A percentile compares a stretch with the other conserved stretches of the same genome.
These are phyloP conservation scores for Oryza punctata DNA, from an alignment of 176 grass and related monocot species.

Conservation along the genomic window DNA sequence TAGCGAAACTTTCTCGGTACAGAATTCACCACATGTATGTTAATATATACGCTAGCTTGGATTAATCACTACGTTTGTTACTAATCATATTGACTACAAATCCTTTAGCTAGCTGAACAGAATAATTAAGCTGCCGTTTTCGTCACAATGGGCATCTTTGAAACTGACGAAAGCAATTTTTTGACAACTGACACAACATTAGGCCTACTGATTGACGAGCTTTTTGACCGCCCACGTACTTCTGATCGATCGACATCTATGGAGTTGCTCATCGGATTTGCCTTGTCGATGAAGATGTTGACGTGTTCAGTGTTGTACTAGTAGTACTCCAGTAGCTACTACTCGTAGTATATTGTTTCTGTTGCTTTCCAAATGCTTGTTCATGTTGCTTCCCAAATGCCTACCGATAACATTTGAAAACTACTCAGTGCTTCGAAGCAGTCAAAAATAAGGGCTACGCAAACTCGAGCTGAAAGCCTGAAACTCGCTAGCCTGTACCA, in stretches of 20 bases:
- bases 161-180: slow-evolving; percentile 38
- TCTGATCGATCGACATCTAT: not conserved
- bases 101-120: not conserved
- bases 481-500: not conserved
- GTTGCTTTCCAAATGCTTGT: not conserved
- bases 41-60: not conserved
- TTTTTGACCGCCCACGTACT: slow-evolving; percentile 22
- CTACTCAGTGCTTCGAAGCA: not conserved
- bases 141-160: slow-evolving; percentile 38
- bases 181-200: slow-evolving; percentile 32
- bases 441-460: not conserved
- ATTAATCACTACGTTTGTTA: not conserved
- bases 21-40: not conserved
- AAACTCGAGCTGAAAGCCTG: not conserved
- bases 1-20: not conserved
- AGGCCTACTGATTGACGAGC: slow-evolving; percentile 23
- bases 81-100: not conserved
- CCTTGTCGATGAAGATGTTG: slow-evolving; percentile 28
- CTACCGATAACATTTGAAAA: not conserved
- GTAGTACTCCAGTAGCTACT: not conserved
- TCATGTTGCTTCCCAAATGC: not conserved
- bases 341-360: not conserved
- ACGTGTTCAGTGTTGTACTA: not conserved
- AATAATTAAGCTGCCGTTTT: slow-evolving; percentile 24
- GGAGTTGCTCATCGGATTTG: slow-evolving; percentile 4